phyloP scores from a whole-genome alignment of 2,329 filamentous ascomycete genomes.

The Curvularia lunata region DNA sequence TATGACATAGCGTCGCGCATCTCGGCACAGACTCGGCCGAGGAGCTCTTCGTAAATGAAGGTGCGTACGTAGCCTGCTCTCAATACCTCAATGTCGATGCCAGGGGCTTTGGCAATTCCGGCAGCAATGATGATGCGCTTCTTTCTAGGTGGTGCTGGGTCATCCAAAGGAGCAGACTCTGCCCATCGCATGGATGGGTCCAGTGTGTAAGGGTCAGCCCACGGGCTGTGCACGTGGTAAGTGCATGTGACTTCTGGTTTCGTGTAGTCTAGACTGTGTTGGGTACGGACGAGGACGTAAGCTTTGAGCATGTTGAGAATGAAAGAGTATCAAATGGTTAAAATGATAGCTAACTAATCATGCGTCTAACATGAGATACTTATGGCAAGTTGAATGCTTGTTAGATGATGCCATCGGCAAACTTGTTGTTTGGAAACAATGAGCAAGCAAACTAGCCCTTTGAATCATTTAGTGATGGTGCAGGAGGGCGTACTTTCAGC shows the following conservation, averaged over 20 bases:
- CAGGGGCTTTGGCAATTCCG: neutral
- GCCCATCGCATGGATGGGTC: neutral
- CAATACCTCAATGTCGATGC: neutral
- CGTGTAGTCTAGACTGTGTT: neutral
- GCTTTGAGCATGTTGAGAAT: neutral
- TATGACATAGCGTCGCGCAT: conserved; percentile 3
- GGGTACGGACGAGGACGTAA: neutral
- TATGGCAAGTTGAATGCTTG: neutral
- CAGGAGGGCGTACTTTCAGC: no score
- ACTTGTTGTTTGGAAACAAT: neutral
- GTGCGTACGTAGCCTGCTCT: neutral
- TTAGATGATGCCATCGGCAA: neutral
- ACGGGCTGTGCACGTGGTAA: neutral
- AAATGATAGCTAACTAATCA: neutral
- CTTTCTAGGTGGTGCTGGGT: neutral
- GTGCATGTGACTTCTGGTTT: neutral
- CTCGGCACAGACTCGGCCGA: neutral
- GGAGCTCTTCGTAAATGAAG: neutral
- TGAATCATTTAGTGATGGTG: neutral
- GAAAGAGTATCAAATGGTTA: neutral
- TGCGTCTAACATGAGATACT: neutral
- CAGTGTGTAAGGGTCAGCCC: neutral
- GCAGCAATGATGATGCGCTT: neutral
- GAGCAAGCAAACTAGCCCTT: neutral
- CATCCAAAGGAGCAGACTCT: neutral